Base-by-base conservation (phyloP, 2,329 filamentous ascomycete genomes). In the Arthroderma sp. region DNA sequence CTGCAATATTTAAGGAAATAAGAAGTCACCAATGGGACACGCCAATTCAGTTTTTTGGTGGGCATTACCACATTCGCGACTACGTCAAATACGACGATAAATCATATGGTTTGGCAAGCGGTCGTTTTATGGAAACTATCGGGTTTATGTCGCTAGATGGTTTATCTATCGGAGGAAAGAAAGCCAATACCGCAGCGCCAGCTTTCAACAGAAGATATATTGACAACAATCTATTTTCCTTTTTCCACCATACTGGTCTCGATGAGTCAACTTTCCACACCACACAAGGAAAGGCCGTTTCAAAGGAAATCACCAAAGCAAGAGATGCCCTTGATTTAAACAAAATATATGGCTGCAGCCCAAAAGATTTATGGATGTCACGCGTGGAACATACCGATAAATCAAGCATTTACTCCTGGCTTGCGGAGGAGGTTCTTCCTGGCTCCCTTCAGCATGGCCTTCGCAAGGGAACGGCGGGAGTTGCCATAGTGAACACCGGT, bases 81-180 rank as follows among this genome's bases (percentile, higher is more conserved):
- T 85, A 86, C 53, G 77, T 77, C 36, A 77, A 74, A 48, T 95
- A 86, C 55, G 89, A 95, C 61, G 74, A 75, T 34, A 80, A 78
- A 44, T 78, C 88, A 0, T 80, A 83, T 50, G 88, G 82, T 1
- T 69, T 96, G 4, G 87, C 87, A 36, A 91, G 85, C 54, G 89
- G 89, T 3, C 77, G 89, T 1, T 96, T 95, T 62, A 83, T 95
- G 70, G 89, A 96, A 68, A 95, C 89, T 0, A 81, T 96, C 41
- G 89, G 89, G 1, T 96, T 91, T 74, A 79, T 91, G 75, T 94
- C 87, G 0, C 78, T 95, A 38, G 74, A 82, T 46, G 86, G 86
- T 1, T 58, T 81, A 15, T 65, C 65, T 6, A 68, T 66, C 1
- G 62, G 62, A 27, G 60, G 59, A 4, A 63, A 54, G 15, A 45